Conservation (phyloP, 2,329 filamentous ascomycete species). For the Acrocalymma vagum region DNA sequence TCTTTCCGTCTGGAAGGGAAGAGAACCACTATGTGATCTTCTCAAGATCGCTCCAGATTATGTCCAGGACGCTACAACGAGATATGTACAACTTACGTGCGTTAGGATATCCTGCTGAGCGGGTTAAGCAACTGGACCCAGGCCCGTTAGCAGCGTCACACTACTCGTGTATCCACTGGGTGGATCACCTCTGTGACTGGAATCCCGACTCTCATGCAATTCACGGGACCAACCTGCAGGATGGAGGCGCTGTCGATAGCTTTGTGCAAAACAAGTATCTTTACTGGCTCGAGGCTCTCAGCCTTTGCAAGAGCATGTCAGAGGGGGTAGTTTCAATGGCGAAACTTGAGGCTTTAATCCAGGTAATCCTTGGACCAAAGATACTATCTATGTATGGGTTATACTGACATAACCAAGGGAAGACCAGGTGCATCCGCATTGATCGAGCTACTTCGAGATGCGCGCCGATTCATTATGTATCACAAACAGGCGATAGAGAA, state of each 20-base stretch:
- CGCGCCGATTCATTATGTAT: conserved; percentile 23
- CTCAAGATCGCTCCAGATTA: conserved; percentile 37
- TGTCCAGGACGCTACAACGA: conserved; percentile 22
- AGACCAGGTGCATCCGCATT: not conserved
- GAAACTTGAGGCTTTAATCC: conserved; percentile 13
- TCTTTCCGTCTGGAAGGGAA: conserved; percentile 38
- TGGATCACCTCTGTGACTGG: conserved; percentile 39
- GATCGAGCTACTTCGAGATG: conserved; percentile 12
- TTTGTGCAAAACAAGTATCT: conserved; percentile 7
- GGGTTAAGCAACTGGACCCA: conserved; percentile 25
- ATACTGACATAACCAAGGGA: conserved; percentile 12
- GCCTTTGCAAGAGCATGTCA: conserved; percentile 18
- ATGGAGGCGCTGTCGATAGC: conserved; percentile 1
- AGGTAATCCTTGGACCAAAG: conserved; percentile 14
- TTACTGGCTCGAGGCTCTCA: conserved; percentile 22
- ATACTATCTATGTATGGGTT: conserved; percentile 8
- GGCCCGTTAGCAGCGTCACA: conserved; percentile 31
- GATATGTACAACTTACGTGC: conserved; percentile 31
- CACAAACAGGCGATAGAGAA: conserved; percentile 14
- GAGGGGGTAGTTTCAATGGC: conserved; percentile 19
- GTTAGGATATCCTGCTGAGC: conserved; percentile 20
- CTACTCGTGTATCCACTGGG: conserved; percentile 44
- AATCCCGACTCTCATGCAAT: not conserved
- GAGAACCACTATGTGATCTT: conserved; percentile 7
- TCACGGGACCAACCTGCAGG: not conserved